phyloP scores from a whole-genome alignment of 2,329 filamentous ascomycete species.

The Colletotrichum noveboracense region DNA sequence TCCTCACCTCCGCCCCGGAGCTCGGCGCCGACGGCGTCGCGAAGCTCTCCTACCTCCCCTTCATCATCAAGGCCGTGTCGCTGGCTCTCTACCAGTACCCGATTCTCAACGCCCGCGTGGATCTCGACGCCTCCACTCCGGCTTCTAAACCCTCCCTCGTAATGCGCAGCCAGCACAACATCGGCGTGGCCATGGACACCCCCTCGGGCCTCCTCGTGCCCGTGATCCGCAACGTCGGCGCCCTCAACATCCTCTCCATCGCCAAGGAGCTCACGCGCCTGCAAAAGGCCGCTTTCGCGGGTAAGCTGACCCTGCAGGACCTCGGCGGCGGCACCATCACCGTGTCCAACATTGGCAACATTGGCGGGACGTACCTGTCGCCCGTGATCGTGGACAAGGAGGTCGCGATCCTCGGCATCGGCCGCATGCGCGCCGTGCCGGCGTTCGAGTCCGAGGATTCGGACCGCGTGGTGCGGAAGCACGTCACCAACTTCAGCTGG shows the following conservation, averaged over 20 bases:
- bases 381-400: constrained; percentile 91
- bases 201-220: constrained; percentile 88
- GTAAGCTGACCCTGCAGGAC: constrained; percentile 77
- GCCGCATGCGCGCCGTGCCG: constrained; percentile 79
- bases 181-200: constrained; percentile 95
- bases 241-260: constrained; percentile 78
- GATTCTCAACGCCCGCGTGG: constrained; percentile 85
- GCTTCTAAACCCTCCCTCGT: constrained; percentile 75
- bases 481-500: constrained; percentile 93
- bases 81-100: constrained; percentile 82
- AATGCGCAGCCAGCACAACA: constrained; percentile 87
- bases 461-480: constrained; percentile 71
- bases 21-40: constrained; percentile 45
- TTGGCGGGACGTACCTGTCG: constrained; percentile 89
- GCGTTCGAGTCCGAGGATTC: constrained; percentile 66
- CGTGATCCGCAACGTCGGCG: constrained; percentile 84
- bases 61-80: constrained; percentile 95
- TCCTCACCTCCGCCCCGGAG: constrained; percentile 56
- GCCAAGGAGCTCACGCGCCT: constrained; percentile 78
- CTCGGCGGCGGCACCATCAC: constrained; percentile 90
- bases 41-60: constrained; percentile 89
- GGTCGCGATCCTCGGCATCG: constrained; percentile 90
- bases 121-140: constrained; percentile 48
- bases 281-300: constrained; percentile 73
- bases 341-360: constrained; percentile 93